These are phyloP conservation scores for Pleurotus tuoliensis DNA, from an alignment of 768 basidiomycete species.

Conservation along the genomic window DNA sequence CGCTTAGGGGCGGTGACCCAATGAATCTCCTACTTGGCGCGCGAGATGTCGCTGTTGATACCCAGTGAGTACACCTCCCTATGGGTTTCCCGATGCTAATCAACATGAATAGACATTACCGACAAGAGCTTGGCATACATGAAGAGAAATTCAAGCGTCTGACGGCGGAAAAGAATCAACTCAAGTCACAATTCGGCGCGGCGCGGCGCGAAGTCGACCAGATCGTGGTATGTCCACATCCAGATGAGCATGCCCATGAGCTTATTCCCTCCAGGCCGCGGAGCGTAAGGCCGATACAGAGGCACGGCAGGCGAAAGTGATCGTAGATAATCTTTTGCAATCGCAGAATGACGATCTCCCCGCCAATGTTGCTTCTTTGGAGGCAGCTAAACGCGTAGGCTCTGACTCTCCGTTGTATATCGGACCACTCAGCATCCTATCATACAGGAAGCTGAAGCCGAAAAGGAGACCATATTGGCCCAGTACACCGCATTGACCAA, in stretches of 20 bases:
- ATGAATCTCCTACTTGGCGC: conserved; percentile 50
- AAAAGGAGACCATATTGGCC: conserved; percentile 40
- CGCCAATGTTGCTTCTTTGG: conserved; percentile 52
- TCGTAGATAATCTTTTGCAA: conserved; percentile 40
- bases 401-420: not conserved
- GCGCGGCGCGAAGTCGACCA: conserved; percentile 24
- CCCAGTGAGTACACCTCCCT: conserved; percentile 32
- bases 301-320: conserved; percentile 27
- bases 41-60: conserved; percentile 43
- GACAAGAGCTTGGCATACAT: conserved; percentile 31
- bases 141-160: conserved; percentile 34
- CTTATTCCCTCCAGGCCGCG: conserved; percentile 18
- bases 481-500: conserved; percentile 47
- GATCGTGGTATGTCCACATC: conserved; percentile 27
- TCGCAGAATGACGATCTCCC: conserved; percentile 71
- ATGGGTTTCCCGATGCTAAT: too few species aligned
- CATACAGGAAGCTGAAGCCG: conserved; percentile 49
- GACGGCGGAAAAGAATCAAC: conserved; percentile 20
- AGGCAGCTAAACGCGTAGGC: conserved; percentile 51
- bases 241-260: conserved; percentile 2
- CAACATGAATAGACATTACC: conserved; percentile 37
- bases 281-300: conserved; percentile 22
- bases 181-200: conserved; percentile 24
- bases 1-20: conserved; percentile 26
- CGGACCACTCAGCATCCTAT: not conserved